phyloP scores from a whole-genome alignment of 306 rosid species.

The Prunus mongolica region DNA sequence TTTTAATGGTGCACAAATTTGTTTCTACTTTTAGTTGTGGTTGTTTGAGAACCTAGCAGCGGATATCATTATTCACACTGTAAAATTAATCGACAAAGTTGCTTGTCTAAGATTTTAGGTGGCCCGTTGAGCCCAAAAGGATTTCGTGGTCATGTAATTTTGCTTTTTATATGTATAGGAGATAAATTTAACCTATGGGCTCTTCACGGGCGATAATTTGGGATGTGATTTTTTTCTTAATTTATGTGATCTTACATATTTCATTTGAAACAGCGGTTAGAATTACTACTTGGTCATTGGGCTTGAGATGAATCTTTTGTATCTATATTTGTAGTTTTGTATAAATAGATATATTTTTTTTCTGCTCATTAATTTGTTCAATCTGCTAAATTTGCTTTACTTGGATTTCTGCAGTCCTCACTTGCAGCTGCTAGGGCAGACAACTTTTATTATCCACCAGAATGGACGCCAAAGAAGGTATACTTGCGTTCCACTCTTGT shows the following conservation, averaged over 20 bases:
- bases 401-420: constrained; percentile 68
- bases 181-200: background rate
- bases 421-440: constrained; percentile 97
- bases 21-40: background rate
- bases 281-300: background rate
- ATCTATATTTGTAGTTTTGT: background rate
- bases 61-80: background rate
- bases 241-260: background rate
- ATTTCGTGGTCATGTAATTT: background rate
- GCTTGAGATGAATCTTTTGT: constrained; percentile 10
- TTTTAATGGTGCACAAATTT: background rate
- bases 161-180: background rate
- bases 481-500: constrained; percentile 1
- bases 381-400: constrained; percentile 27
- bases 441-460: constrained; percentile 90
- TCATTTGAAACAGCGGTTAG: background rate
- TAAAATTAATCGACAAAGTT: background rate
- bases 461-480: constrained; percentile 93
- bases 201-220: background rate
- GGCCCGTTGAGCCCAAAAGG: background rate
- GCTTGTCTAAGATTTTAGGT: background rate
- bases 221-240: background rate
- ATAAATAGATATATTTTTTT: background rate
- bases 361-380: constrained; percentile 7
- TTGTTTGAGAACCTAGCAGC: background rate